phyloP scores from a whole-genome alignment of 345 rosid genomes.

The Ceriops zippeliana region DNA sequence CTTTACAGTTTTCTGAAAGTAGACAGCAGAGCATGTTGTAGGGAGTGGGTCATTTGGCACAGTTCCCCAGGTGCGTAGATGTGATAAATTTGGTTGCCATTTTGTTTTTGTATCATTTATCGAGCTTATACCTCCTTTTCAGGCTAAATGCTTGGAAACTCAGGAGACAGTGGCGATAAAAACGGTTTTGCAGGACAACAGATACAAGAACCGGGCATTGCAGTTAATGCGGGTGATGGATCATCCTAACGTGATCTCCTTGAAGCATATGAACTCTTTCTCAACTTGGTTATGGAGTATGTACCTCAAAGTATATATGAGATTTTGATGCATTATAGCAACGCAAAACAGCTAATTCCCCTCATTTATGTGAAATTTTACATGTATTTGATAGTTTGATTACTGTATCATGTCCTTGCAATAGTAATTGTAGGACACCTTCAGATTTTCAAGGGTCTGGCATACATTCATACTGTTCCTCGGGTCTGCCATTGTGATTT shows the following conservation, averaged over 20 bases:
- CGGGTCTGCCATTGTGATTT: slow-evolving; percentile 85
- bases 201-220: slow-evolving; percentile 82
- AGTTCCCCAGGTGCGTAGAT: slow-evolving; percentile 57
- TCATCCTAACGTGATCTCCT: slow-evolving; percentile 75
- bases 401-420: neutral
- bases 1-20: too few species aligned
- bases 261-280: slow-evolving; percentile 85
- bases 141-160: slow-evolving; percentile 83
- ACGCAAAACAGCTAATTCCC: slow-evolving; percentile 74
- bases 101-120: neutral
- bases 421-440: slow-evolving; percentile 10
- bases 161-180: slow-evolving; percentile 86
- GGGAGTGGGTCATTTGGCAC: slow-evolving; percentile 85
- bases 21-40: slow-evolving; percentile 64
- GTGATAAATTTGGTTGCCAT: neutral
- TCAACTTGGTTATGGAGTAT: slow-evolving; percentile 87
- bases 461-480: slow-evolving; percentile 70
- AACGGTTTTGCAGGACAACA: slow-evolving; percentile 71
- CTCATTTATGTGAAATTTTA: slow-evolving; percentile 80
- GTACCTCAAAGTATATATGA: slow-evolving; percentile 84
- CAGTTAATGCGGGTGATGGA: slow-evolving; percentile 67
- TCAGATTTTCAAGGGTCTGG: slow-evolving; percentile 80
- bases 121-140: slow-evolving; percentile 14
- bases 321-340: slow-evolving; percentile 76
- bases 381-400: slow-evolving; percentile 34